Base-by-base conservation (phyloP, 1,284 basidiomycete species). In the Trametes versicolor region DNA sequence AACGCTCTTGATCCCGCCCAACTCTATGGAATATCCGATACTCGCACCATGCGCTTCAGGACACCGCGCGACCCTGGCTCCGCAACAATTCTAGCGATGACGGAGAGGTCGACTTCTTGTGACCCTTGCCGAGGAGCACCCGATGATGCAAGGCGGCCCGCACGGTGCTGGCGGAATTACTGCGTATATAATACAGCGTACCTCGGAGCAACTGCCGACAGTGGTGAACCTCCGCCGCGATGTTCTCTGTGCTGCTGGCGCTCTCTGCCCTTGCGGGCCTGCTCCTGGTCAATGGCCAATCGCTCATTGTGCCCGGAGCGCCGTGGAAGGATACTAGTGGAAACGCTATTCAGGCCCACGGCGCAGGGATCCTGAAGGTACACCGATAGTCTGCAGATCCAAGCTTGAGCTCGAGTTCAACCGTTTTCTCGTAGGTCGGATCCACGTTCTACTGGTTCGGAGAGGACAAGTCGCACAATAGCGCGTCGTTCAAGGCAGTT, bases 331-430 rank as follows among this genome's bases (percentile, higher is more conserved):
- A 90, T 71, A 88, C 85, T 9, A 82, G 79, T 66, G 87, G 88
- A 4, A 87, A 85, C 71, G 75, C 81, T n/a, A 88, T 89, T 19
- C 87, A 90, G 71, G 87, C 86, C 8, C 88, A 90, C 73, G 87
- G 88, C 7, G 87, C 81, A 9, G 87, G 87, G 1, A 79, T 90
- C 55, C 65, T 89, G 29, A 87, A 87, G 76, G 87, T 86, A 64
- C 23, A 48, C 36, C 17, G 10, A 8, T 29, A 45, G 1, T 25
- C 19, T 21, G 4, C 4, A 25, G 15, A 23, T 48, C 12, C n/a
- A n/a, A n/a, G 36, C n/a, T 17, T 29, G n/a, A n/a, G n/a, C 6
- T 17, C 4, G 15, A 25, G 17, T 51, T 32, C 32, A n/a, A 51
- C 19, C 19, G 0, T 12, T 17, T 25, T 5, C 29, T 10, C 13